These are phyloP conservation scores for Pseudogymnoascus pannorum DNA, from an alignment of 2,329 filamentous ascomycete species.

Conservation along the genomic window DNA sequence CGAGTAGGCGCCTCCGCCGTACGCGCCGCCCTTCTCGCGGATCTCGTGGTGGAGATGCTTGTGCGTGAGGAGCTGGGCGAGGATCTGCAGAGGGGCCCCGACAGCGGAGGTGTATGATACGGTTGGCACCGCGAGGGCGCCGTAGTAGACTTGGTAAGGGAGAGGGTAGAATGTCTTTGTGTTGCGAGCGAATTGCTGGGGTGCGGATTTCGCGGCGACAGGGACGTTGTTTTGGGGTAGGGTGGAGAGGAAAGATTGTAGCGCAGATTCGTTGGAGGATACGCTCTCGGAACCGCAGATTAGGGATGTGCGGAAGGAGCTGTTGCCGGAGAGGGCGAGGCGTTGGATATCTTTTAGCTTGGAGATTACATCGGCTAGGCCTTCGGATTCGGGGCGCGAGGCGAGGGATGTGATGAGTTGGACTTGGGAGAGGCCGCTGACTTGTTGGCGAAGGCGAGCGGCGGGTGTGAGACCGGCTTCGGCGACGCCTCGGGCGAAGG, in stretches of 20 bases:
- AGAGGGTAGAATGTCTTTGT: slow-evolving; percentile 84
- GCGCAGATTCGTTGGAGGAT: slow-evolving; percentile 58
- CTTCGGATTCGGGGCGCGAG: slow-evolving; percentile 60
- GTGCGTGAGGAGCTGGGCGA: slow-evolving; percentile 88
- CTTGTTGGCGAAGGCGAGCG: slow-evolving; percentile 71
- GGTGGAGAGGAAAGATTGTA: slow-evolving; percentile 62
- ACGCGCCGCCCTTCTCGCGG: slow-evolving; percentile 93
- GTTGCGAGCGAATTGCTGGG: slow-evolving; percentile 35
- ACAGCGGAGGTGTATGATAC: slow-evolving; percentile 71
- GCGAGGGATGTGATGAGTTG: slow-evolving; percentile 76
- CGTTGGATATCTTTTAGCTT: slow-evolving; percentile 82
- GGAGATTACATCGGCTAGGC: slow-evolving; percentile 65
- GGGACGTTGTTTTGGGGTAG: slow-evolving; percentile 42
- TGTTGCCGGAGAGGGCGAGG: slow-evolving; percentile 62
- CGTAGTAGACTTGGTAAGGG: slow-evolving; percentile 96
- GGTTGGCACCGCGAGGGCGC: slow-evolving; percentile 72
- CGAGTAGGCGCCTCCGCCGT: slow-evolving; percentile 84
- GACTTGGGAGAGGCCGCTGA: slow-evolving; percentile 84
- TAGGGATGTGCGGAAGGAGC: slow-evolving; percentile 68
- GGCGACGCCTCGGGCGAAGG: slow-evolving; percentile 76
- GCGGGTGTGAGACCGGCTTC: slow-evolving; percentile 69
- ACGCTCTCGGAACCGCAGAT: slow-evolving; percentile 77
- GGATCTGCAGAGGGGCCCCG: slow-evolving; percentile 75
- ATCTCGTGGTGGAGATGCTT: slow-evolving; percentile 97
- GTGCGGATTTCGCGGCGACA: slow-evolving; percentile 31